Evolutionary conservation across 2,329 filamentous ascomycete genomes (phyloP).

Genomic region (Phaeosphaeriaceae sp.): DNA sequence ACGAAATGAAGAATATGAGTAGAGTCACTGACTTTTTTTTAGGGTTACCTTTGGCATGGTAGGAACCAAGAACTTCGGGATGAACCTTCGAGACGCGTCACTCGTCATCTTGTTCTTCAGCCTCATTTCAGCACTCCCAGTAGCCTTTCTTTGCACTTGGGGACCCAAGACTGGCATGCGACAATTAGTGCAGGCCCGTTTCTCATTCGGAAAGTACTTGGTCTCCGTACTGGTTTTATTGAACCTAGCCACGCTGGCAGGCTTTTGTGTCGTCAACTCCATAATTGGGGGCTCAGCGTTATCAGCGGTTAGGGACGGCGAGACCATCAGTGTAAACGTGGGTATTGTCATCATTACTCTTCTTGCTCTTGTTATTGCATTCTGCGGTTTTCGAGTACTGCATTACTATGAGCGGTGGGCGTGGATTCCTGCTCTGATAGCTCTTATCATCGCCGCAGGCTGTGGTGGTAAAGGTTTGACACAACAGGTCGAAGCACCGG

Average conservation of each 20-base stretch:
- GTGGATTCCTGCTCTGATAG: constrained; percentile 62
- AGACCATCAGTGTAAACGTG: constrained; percentile 58
- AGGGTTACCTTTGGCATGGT: constrained; percentile 69
- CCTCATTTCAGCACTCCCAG: constrained; percentile 60
- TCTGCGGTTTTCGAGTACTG: constrained; percentile 63
- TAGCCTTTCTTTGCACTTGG: constrained; percentile 64
- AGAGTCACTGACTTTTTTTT: neutral
- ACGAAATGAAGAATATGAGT: neutral
- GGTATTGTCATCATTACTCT: constrained; percentile 68
- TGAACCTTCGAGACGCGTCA: constrained; percentile 62
- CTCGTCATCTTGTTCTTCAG: constrained; percentile 70
- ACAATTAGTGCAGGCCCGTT: constrained; percentile 70
- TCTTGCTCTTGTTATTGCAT: constrained; percentile 64
- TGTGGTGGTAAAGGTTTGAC: constrained; percentile 59
- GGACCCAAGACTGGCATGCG: constrained; percentile 69
- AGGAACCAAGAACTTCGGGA: constrained; percentile 61
- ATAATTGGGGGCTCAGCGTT: constrained; percentile 64
- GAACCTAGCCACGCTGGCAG: constrained; percentile 67
- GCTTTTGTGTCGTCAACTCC: constrained; percentile 68
- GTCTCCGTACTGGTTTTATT: constrained; percentile 66
- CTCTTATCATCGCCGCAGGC: constrained; percentile 62
- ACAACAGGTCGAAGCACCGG: constrained; percentile 55
- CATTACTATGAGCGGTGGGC: constrained; percentile 66
- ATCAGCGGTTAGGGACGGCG: constrained; percentile 41
- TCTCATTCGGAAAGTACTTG: constrained; percentile 63